Percentiles rank a stretch among this genome's conserved stretches.
These are phyloP conservation scores for Phytophthora vignae DNA, from an alignment of 352 stramenopile species.

Conservation along the genomic window DNA sequence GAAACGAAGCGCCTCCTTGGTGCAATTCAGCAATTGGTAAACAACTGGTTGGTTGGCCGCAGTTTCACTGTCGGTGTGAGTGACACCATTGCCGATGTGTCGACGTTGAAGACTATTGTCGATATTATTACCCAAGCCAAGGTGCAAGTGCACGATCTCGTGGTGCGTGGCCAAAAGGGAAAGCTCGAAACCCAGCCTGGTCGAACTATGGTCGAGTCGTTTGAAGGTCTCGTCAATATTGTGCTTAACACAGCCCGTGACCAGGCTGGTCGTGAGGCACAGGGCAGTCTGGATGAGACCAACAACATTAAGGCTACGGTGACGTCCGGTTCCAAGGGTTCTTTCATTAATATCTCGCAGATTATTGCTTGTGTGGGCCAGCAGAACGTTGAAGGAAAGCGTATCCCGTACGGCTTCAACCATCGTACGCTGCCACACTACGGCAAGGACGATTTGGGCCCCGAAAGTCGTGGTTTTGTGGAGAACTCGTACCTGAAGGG, in stretches of 20 bases:
- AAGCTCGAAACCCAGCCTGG: constrained; percentile 98
- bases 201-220: constrained; percentile 99
- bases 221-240: constrained; percentile 98
- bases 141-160: constrained; percentile 93
- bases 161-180: constrained; percentile 97
- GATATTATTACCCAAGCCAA: constrained; percentile 99
- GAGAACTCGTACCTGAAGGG: constrained; percentile 99
- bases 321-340: constrained; percentile 99
- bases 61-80: constrained; percentile 99
- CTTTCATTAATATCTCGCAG: constrained; percentile 99
- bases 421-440: constrained; percentile 97
- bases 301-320: constrained; percentile 99
- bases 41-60: constrained; percentile 98
- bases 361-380: constrained; percentile 99
- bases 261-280: constrained; percentile 83
- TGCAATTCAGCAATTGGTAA: constrained; percentile 97
- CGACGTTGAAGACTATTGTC: constrained; percentile 98
- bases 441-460: constrained; percentile 97
- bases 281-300: constrained; percentile 92
- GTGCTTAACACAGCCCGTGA: constrained; percentile 92
- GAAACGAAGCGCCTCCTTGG: constrained; percentile 90
- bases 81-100: constrained; percentile 98
- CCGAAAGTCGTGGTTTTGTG: constrained; percentile 98
- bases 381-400: constrained; percentile 98
- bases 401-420: constrained; percentile 96